Base-by-base conservation (phyloP, 1,284 basidiomycete genomes). In the Naganishia sp. region DNA sequence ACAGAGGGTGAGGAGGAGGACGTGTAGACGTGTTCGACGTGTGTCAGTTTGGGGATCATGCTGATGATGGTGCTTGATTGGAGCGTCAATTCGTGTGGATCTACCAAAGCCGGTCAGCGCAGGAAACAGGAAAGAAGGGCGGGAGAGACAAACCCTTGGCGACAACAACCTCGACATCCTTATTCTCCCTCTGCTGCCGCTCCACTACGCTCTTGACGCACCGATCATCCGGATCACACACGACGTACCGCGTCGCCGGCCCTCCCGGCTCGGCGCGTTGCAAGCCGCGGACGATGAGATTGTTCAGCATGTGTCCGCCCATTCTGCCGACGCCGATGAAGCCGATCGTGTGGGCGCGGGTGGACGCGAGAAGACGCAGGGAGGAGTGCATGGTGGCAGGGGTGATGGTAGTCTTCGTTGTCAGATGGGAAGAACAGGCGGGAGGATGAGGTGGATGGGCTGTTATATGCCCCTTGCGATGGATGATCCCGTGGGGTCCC, bases 21-120 rank as follows among this genome's bases (percentile, higher is more conserved):
- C 28, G 52, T 65, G 68, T 92, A 94, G 10, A 92, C 91, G 61
- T 82, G 77, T 50, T 84, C 80, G 54, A 94, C 91, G 69, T 94
- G 87, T 0, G 90, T 88, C 3, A 90, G 90, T 1, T 91, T 92
- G 0, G 91, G 92, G 6, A 94, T 83, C 90, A 94, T 92, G 18
- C 90, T 92, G 63, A 94, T 78, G 53, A 94, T 83, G 10, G 86
- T 88, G 46, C 84, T 80, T 16, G 90, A 88, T 25, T 83, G 82
- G 15, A 82, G 70, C 31, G 86, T 81, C 7, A 88, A 88, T 71
- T 89, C 88, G 71, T 65, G 63, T 66, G 63, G 65, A 42, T 63
- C 65, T 63, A 45, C 28, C 33, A 15, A 25, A 23, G 23, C 25
- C n/a, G 33, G 52, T 52, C 54, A 25, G 21, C 31, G 57, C 15